phyloP scores from a whole-genome alignment of 805 yeast genomes.

The Debaryomyces hansenii region DNA sequence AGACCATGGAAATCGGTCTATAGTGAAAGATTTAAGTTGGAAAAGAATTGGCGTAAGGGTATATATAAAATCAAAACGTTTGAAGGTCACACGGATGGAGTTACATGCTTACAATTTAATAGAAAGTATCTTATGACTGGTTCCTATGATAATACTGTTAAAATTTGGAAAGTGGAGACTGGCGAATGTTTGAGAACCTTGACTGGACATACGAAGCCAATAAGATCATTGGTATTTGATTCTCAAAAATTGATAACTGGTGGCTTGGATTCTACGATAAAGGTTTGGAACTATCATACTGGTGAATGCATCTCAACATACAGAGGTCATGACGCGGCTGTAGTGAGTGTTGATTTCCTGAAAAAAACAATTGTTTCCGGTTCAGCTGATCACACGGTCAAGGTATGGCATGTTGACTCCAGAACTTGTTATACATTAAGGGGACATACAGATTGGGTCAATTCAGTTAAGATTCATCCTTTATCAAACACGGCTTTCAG shows the following conservation, averaged over 20 bases:
- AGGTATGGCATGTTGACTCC: constrained; percentile 95
- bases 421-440: constrained; percentile 89
- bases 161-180: constrained; percentile 88
- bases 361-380: constrained; percentile 87
- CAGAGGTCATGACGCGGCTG: constrained; percentile 87
- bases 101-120: constrained; percentile 85
- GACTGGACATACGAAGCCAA: constrained; percentile 87
- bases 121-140: constrained; percentile 80
- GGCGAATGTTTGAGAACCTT: constrained; percentile 77
- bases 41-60: constrained; percentile 93
- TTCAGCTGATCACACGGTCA: constrained; percentile 86
- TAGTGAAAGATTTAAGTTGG: constrained; percentile 86
- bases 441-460: constrained; percentile 93
- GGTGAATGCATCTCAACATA: constrained; percentile 94
- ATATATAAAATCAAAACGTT: constrained; percentile 62
- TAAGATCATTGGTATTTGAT: constrained; percentile 81
- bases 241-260: constrained; percentile 89
- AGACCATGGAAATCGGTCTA: constrained; percentile 97
- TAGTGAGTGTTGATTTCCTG: constrained; percentile 77
- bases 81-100: constrained; percentile 83
- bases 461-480: constrained; percentile 82
- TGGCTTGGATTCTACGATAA: constrained; percentile 84
- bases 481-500: constrained; percentile 77
- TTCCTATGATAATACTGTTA: constrained; percentile 84
- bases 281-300: constrained; percentile 94